Evolutionary conservation across 2,329 filamentous ascomycete species (phyloP), one percentile per base, ranked within the genome.

Genomic region (Rhexocercosporidium sp.): DNA sequence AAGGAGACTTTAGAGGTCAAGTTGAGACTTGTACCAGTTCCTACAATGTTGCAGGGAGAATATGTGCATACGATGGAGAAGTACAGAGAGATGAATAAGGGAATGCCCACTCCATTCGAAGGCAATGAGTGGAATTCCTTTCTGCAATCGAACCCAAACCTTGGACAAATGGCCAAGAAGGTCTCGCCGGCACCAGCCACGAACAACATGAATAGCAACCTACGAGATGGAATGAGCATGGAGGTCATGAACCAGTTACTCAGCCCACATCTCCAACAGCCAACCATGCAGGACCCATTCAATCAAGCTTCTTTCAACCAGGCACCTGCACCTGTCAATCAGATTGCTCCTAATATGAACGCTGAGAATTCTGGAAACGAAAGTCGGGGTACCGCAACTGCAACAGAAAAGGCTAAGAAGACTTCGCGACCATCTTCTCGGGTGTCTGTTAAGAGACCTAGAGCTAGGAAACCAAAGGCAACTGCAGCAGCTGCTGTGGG

Each of bases 1-100:
- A 91, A 90, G 73, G 94, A 98, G 79, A 98, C 92, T 0, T 82
- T 99, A 67, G 96, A 99, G 81, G 95, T 99, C 71, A 97, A 92
- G 78, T 84, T 99, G 69, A 94, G 93, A 76, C 84, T 99, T 65
- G 91, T 94, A 1, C 90, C 91, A 18, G 90, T 97, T 3, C 82
- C 86, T 6, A 82, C 82, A 4, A 66, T 84, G 37, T 78, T 86
- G 70, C 86, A 89, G 76, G 86, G 81, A 69, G 86, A 89, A 78
- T 88, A 88, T 72, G 77, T 86, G 49, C 84, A 84, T 71, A 88
- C 82, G 69, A 87, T 89, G 83, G 86, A 87, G 71, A 85, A 83
- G 66, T 86, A 89, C 71, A 83, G 86, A 51, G 86, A 85, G 71
- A 75, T 87, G 64, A 89, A 85, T 77, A 84, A 84, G 70, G 78